Conservation (phyloP, 495 filamentous ascomycete species). For the Lasiosphaeriaceae sp. region DNA sequence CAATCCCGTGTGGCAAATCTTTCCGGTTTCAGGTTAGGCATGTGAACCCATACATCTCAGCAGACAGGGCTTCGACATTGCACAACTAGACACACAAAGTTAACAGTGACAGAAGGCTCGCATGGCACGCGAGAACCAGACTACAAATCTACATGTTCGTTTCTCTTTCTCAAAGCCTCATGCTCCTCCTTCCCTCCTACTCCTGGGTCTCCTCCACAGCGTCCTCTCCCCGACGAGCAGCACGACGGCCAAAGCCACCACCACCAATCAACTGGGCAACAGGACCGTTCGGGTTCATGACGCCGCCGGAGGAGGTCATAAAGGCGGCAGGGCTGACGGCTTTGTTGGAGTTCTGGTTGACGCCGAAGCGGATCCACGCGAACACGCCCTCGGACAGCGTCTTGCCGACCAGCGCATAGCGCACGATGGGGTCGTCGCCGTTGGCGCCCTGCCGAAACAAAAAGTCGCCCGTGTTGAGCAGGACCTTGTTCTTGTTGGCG, state of each 20-base stretch:
- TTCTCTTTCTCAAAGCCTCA: too few relatives aligned
- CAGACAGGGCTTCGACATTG: too few relatives aligned
- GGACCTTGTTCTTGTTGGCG: conserved; percentile 49
- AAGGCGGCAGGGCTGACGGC: conserved; percentile 26
- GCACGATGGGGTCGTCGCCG: conserved; percentile 54
- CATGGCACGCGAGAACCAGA: too few relatives aligned
- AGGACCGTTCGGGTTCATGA: conserved; percentile 34
- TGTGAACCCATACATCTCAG: too few relatives aligned
- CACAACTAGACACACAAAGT: too few relatives aligned
- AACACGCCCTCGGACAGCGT: conserved; percentile 52
- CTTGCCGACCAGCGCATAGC: conserved; percentile 53
- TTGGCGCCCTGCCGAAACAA: conserved; percentile 46
- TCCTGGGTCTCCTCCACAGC: too few relatives aligned
- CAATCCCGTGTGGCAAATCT: too few relatives aligned
- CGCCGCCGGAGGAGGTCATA: conserved; percentile 25
- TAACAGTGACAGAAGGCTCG: too few relatives aligned
- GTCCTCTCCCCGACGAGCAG: too few relatives aligned
- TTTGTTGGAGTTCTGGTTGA: conserved; percentile 37
- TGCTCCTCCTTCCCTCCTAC: too few relatives aligned
- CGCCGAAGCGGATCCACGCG: conserved; percentile 53
- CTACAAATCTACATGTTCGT: too few relatives aligned
- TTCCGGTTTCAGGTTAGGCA: too few relatives aligned
- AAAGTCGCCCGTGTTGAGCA: conserved; percentile 50
- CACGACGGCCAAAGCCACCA: conserved; percentile 8
- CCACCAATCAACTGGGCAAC: conserved; percentile 19